Evolutionary conservation across 2,329 filamentous ascomycete genomes (phyloP), one percentile per base, ranked within the genome.

Genomic region (Claviceps quebecensis): DNA sequence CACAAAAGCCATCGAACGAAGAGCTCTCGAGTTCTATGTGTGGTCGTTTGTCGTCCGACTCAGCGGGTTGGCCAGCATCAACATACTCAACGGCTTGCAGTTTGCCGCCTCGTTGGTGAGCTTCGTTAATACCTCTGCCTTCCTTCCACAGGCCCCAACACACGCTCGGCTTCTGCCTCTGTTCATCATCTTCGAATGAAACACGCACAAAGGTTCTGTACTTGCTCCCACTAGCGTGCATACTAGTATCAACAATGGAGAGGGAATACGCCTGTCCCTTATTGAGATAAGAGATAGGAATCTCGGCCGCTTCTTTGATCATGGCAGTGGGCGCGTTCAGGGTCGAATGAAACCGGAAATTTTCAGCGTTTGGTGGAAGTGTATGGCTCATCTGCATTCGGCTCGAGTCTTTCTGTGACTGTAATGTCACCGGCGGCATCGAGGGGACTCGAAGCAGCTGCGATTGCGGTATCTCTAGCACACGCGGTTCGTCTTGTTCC

Each of bases 271-370:
- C 87, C 65, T 97, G 91, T 23, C 91, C 90, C 68, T 97, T 97
- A 71, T 98, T 98, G 17, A 98, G 77, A 64, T 98, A 98, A 0
- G 91, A 96, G n/a, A 97, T 81, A 0, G 93, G 93, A 23, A 97
- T 94, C 65, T 97, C 91, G 54, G 94, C 86, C 1, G 81, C 69
- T 55, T 89, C 83, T 65, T 86, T 94, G 62, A 94, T 84, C 93
- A 97, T 98, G 7, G 93, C 93, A 0, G 93, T 98, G 3, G 91
- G 89, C 1, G 93, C 91, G 65, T 95, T 94, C 45, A 98, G 70
- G 0, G 87, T 93, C 48, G 87, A 84, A 63, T 93, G 86, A 63
- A 87, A 97, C 41, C 93, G 87, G 63, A 96, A 96, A 62, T 83
- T 85, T 60, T 86, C 83, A 9, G 75, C 77, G 0, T 74, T 73